Percentiles rank a stretch among this genome's conserved stretches.
Conservation (phyloP, 768 basidiomycete species). For the Boletus subparvulus region DNA sequence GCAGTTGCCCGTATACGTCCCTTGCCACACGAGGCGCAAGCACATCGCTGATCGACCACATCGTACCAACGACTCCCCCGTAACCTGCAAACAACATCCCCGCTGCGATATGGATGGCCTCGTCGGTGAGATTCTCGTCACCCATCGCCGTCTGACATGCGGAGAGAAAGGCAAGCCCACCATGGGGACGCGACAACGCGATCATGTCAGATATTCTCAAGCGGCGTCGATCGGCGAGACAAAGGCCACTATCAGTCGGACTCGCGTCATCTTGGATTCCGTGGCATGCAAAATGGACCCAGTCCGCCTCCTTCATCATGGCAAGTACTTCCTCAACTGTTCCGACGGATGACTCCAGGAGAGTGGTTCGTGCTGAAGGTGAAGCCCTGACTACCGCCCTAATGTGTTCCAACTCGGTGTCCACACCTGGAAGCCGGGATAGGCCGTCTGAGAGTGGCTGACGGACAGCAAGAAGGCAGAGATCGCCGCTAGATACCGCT, state of each 20-base stretch:
- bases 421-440: no score
- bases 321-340: no score
- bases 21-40: neutral
- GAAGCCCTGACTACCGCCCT: no score
- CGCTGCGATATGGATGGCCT: slow-evolving; percentile 1
- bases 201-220: slow-evolving; percentile 3
- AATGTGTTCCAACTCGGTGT: no score
- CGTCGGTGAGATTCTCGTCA: no score
- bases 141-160: slow-evolving; percentile 37
- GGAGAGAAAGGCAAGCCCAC: slow-evolving; percentile 42
- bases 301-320: no score
- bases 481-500: no score
- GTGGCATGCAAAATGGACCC: neutral
- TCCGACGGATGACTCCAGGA: no score
- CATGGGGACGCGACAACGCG: slow-evolving; percentile 6
- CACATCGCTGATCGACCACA: slow-evolving; percentile 42
- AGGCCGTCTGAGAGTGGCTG: no score
- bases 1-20: no score
- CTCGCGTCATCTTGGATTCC: neutral
- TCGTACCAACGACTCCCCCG: slow-evolving; percentile 38
- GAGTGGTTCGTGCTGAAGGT: no score
- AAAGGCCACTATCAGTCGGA: neutral
- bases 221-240: neutral
- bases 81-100: slow-evolving; percentile 37
- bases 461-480: no score